These are phyloP conservation scores for Lactarius hatsudake DNA, from an alignment of 768 basidiomycete genomes.

Conservation along the genomic window DNA sequence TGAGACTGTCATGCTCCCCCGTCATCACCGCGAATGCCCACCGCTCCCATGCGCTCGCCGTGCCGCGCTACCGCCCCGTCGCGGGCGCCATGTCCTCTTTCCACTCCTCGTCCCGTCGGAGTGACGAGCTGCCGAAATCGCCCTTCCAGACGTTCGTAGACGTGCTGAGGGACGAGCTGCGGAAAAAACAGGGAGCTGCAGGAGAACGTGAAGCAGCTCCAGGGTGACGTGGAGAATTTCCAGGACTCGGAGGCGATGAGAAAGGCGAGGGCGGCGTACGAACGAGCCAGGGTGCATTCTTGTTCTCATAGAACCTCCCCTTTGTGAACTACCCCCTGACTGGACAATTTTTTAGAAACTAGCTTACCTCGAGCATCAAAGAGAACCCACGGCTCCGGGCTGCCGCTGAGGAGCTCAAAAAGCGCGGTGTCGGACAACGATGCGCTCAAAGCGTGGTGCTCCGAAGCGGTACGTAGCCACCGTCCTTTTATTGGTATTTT, in stretches of 20 bases:
- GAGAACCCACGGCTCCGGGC: constrained; percentile 91
- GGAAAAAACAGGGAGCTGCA: constrained; percentile 93
- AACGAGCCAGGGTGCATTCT: constrained; percentile 84
- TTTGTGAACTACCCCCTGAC: neutral
- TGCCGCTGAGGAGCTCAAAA: constrained; percentile 89
- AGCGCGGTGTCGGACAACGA: constrained; percentile 85
- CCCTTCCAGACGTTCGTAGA: constrained; percentile 97
- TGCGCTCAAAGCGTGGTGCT: constrained; percentile 84
- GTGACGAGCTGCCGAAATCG: constrained; percentile 74
- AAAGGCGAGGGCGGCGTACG: constrained; percentile 86
- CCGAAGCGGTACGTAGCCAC: constrained; percentile 75
- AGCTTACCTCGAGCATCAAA: constrained; percentile 93
- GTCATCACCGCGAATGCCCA: constrained; percentile 36
- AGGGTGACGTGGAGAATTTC: constrained; percentile 95
- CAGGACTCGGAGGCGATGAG: constrained; percentile 98
- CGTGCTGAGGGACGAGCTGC: constrained; percentile 86
- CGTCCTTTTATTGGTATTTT: neutral
- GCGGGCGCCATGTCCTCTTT: constrained; percentile 38
- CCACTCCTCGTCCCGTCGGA: constrained; percentile 62
- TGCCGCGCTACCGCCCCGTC: constrained; percentile 34
- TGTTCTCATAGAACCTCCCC: too few species aligned
- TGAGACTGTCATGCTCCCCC: constrained; percentile 42
- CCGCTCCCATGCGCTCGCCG: constrained; percentile 27
- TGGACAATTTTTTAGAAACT: neutral
- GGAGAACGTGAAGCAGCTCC: constrained; percentile 95